Evolutionary conservation across 371 early-diverging fungal species (phyloP).

Genomic region (Cokeromyces recurvatus): DNA sequence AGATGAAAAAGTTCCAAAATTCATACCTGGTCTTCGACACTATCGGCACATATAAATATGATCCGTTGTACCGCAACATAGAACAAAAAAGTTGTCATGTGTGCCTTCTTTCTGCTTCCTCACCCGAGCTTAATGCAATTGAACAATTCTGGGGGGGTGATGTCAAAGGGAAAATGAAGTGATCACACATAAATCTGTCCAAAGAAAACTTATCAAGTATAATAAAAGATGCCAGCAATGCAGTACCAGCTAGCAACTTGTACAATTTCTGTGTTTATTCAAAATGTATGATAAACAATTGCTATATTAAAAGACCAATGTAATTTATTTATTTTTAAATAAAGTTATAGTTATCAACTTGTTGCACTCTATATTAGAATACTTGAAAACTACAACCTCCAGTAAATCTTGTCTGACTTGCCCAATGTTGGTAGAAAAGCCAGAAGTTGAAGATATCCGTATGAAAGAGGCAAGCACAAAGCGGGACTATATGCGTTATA

Average conservation of each 20-base stretch:
- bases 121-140: too few species aligned
- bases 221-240: neutral
- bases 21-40: too few species aligned
- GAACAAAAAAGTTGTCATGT: too few species aligned
- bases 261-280: constrained; percentile 1
- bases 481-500: constrained; percentile 12
- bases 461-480: constrained; percentile 6
- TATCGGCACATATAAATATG: too few species aligned
- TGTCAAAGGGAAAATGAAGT: too few species aligned
- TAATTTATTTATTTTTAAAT: neutral
- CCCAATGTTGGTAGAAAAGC: constrained; percentile 8
- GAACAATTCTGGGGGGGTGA: too few species aligned
- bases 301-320: constrained; percentile 1
- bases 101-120: too few species aligned
- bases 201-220: neutral
- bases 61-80: too few species aligned
- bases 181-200: too few species aligned
- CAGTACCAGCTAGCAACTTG: neutral
- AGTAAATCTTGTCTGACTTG: constrained; percentile 10
- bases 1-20: too few species aligned
- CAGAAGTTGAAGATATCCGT: constrained; percentile 9
- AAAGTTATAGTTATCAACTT: too few species aligned
- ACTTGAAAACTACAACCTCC: constrained; percentile 6
- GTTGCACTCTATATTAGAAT: too few species aligned
- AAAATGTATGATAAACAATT: neutral